Base-by-base conservation (phyloP, 176 grass and related monocot genomes). In the Lolium perenne region DNA sequence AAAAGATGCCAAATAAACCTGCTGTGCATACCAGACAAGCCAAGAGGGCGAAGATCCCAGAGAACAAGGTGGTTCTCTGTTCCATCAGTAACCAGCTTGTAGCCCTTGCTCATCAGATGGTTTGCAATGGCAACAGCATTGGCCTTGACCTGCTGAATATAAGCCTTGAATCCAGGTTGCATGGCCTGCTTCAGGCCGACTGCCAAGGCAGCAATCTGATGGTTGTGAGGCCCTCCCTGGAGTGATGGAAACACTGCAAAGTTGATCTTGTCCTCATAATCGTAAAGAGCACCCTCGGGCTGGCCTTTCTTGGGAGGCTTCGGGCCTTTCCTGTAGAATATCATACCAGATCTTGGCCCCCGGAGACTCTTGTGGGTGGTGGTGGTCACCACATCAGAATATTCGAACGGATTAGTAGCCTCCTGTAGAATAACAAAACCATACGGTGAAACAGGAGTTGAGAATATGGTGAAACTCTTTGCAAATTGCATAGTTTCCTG, bases 51-150 rank as follows among this genome's bases (percentile, higher is more conserved):
- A 56, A 99, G 97, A 82, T 99, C 97, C 97, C 97, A 99, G 62
- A 99, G 92, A 61, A 99, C 97, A 91, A 99, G 94, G 61, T 99
- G 97, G 79, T 99, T 99, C 83, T 99, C 97, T 53, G 97, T 99
- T 80, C 97, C 97, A 86, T 94, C 92, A 8, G 97, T 99, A 25
- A 99, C 97, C 85, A 99, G 89, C 84, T 96, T 99, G 90, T 99
- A 99, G 61, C 97, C 92, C 79, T 99, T 99, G 88, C 79, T 99
- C 94, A 94, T 99, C 76, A 99, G 89, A 88, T 94, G 96, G 17
- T 99, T 94, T 64, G 94, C 97, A 54, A 96, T 84, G 7, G 97
- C 94, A 81, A 94, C 97, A 63, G 97, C 94, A 18, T 99, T 99
- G 11, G 94, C 92, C 84, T 91, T 99, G 57, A 99, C 90, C 86